A percentile compares a stretch with the other conserved stretches of the same genome.
phyloP scores from a whole-genome alignment of 108 stramenopile species.

The Thalassiosira profunda region DNA sequence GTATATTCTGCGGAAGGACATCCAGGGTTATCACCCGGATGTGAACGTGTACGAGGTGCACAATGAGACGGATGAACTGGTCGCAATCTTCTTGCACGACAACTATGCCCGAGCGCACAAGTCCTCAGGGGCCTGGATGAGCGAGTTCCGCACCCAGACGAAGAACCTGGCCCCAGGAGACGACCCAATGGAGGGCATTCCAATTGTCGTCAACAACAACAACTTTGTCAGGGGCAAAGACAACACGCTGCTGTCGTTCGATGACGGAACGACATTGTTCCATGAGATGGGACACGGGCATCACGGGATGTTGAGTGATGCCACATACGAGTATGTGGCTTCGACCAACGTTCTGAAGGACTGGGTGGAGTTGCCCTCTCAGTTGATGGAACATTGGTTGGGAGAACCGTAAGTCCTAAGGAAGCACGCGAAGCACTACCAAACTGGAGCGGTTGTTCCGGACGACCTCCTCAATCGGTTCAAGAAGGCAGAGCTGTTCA shows the following conservation, averaged over 20 bases:
- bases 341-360: slow-evolving; percentile 77
- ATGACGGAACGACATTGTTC: slow-evolving; percentile 64
- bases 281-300: slow-evolving; percentile 77
- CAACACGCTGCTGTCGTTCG: slow-evolving; percentile 63
- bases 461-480: no score
- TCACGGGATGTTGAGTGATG: slow-evolving; percentile 78
- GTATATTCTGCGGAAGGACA: slow-evolving; percentile 58
- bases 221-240: slow-evolving; percentile 75
- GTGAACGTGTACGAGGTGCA: slow-evolving; percentile 81
- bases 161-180: slow-evolving; percentile 56
- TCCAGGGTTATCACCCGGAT: slow-evolving; percentile 72
- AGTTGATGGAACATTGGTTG: slow-evolving; percentile 87
- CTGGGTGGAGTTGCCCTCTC: slow-evolving; percentile 81
- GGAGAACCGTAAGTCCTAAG: slow-evolving; percentile 65
- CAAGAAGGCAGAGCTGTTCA: slow-evolving; percentile 68
- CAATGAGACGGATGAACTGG: slow-evolving; percentile 52
- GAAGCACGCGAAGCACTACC: no score
- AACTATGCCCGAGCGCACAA: slow-evolving; percentile 78
- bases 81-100: slow-evolving; percentile 79
- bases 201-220: slow-evolving; percentile 84
- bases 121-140: slow-evolving; percentile 81
- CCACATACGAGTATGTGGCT: slow-evolving; percentile 67
- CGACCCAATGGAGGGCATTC: slow-evolving; percentile 58
- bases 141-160: slow-evolving; percentile 78
- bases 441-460: no score